These are phyloP conservation scores for Candida frijolesensis DNA, from an alignment of 1,139 yeast genomes.

Conservation along the genomic window DNA sequence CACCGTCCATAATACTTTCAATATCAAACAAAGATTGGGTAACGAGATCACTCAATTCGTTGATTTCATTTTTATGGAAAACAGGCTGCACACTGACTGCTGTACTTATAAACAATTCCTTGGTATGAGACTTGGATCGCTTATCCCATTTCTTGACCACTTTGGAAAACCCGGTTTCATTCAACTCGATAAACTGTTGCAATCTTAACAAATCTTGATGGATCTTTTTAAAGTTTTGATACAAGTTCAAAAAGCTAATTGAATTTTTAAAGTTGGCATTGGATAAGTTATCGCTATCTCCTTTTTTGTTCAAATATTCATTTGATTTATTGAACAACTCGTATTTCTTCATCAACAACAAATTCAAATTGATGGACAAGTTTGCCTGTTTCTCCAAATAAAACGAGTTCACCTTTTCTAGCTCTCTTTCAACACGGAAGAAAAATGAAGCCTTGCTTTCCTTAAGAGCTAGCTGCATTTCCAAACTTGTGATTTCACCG, in stretches of 20 bases:
- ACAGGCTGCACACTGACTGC: constrained; percentile 97
- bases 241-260: constrained; percentile 53
- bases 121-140: constrained; percentile 90
- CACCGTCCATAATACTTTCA: constrained; percentile 86
- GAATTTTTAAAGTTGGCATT: constrained; percentile 42
- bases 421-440: constrained; percentile 88
- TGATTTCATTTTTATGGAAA: constrained; percentile 86
- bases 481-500: constrained; percentile 24
- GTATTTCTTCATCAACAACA: constrained; percentile 70
- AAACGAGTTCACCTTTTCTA: constrained; percentile 89
- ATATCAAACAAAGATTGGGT: constrained; percentile 77
- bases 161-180: constrained; percentile 93
- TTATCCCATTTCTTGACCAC: constrained; percentile 98
- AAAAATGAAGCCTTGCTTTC: constrained; percentile 93
- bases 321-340: constrained; percentile 51
- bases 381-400: constrained; percentile 91
- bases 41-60: constrained; percentile 80
- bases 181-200: constrained; percentile 90
- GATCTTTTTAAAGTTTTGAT: constrained; percentile 87
- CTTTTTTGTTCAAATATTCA: constrained; percentile 32
- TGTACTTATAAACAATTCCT: constrained; percentile 84
- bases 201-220: constrained; percentile 84
- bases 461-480: constrained; percentile 64
- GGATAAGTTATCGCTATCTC: constrained; percentile 15
- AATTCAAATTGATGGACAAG: constrained; percentile 73